Evolutionary conservation across 2,329 filamentous ascomycete genomes (phyloP).

Genomic region (Davidsoniella australis): DNA sequence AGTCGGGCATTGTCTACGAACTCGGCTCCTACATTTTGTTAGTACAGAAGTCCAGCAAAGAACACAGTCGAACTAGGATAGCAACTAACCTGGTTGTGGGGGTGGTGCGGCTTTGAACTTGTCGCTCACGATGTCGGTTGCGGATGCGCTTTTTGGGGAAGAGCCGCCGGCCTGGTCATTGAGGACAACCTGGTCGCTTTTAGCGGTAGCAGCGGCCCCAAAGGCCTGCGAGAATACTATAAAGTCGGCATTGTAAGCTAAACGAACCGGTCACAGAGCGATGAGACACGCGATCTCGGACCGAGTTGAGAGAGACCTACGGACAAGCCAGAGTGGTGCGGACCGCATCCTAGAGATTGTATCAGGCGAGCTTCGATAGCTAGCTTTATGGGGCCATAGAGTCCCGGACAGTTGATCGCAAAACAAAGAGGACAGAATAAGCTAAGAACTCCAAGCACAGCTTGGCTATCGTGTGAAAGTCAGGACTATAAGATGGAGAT

Average conservation of each 20-base stretch:
- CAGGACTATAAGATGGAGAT: too few relatives aligned
- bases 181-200: constrained; percentile 1
- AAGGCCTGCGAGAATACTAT: constrained; percentile 4
- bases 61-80: neutral
- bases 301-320: neutral
- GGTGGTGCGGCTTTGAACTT: neutral
- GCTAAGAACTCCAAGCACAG: constrained; percentile 2
- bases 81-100: neutral
- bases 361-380: neutral
- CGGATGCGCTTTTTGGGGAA: neutral
- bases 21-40: constrained; percentile 2
- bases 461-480: neutral
- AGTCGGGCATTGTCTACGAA: constrained; percentile 9
- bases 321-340: constrained; percentile 3
- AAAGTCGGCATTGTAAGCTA: neutral
- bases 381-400: too few relatives aligned
- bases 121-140: neutral
- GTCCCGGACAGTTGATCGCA: neutral
- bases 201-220: neutral
- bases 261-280: neutral
- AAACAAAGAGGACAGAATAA: neutral
- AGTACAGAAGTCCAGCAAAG: neutral
- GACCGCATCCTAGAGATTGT: constrained; percentile 1
- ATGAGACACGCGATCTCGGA: neutral
- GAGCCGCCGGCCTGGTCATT: neutral